Percentiles rank a stretch among this genome's conserved stretches.
Evolutionary conservation across 2,329 filamentous ascomycete species (phyloP).

Genomic region (Fusarium robinianum): DNA sequence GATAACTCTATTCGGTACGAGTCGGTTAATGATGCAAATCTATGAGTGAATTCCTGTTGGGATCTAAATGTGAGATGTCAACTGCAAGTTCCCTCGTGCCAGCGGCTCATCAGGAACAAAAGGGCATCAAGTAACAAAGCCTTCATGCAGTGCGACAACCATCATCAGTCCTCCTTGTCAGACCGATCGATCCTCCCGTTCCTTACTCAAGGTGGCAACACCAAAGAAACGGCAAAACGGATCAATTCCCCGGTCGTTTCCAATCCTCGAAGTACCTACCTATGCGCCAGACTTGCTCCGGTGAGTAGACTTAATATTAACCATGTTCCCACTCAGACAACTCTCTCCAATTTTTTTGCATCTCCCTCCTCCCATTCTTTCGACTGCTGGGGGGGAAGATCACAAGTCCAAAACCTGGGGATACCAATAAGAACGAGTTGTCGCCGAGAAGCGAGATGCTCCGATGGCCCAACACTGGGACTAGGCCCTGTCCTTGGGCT

Average conservation of each 20-base stretch:
- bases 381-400: too few relatives aligned
- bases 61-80: neutral
- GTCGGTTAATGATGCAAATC: too few relatives aligned
- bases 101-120: neutral
- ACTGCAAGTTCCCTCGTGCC: conserved; percentile 4
- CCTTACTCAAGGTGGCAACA: neutral
- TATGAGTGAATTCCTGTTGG: neutral
- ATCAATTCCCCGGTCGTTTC: neutral
- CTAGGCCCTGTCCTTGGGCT: conserved; percentile 7
- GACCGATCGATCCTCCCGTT: conserved; percentile 1
- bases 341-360: neutral
- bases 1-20: too few relatives aligned
- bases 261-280: conserved; percentile 1
- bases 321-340: neutral
- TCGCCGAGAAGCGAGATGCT: conserved; percentile 34
- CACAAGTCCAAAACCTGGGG: conserved; percentile 29
- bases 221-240: too few relatives aligned
- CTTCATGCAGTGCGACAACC: conserved; percentile 2
- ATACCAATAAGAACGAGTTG: conserved; percentile 35
- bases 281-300: too few relatives aligned
- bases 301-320: too few relatives aligned
- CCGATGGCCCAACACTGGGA: conserved; percentile 7
- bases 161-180: neutral
- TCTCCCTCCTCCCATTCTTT: conserved; percentile 6
- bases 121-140: too few relatives aligned